Evolutionary conservation across 1,284 basidiomycete genomes (phyloP), one percentile per base, ranked within the genome.

Genomic region (Paramarasmius palmivorus): DNA sequence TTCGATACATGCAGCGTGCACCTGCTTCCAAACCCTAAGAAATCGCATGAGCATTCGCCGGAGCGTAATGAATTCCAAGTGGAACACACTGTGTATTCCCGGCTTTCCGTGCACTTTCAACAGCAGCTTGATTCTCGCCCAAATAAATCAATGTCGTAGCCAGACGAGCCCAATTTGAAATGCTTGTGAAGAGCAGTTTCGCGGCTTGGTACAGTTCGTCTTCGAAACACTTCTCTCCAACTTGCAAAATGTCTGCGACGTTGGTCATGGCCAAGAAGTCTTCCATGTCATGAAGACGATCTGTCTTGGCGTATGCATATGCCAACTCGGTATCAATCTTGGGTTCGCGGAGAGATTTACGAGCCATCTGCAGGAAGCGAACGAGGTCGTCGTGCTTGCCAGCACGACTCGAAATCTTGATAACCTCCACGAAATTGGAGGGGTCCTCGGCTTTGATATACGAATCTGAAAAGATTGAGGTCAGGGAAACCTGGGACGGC

Each of bases 231-330:
- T 99, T 98, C 76, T 99, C 97, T 70, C 97, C 97, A 51, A 98
- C 95, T 63, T 91, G 90, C 23, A 98, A 79, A 53, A 98, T 81
- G 64, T 99, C 97, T 17, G 97, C 97, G 36, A 99, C 97, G 64
- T 99, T 99, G 50, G 97, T 99, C 93, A 99, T 98, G 36, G 83
- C 82, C 57, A 99, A 76, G 84, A 99, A 99, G 76, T 99, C 97
- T 68, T 99, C 97, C 97, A 99, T 99, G 66, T 98, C 97, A 68
- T 97, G 95, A 20, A 98, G 75, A 56, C 95, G 88, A 69, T 98
- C 95, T 1, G 95, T 98, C 80, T 96, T 96, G 40, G 95, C 95
- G 69, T 97, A 98, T 1, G 95, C 92, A 66, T 97, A 95, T 8
- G 95, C 95, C 36, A 98, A 78, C 74, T 98, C 94, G 14, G 97